Evolutionary conservation across 2,329 filamentous ascomycete species (phyloP).

Genomic region (Didymella segeticola): DNA sequence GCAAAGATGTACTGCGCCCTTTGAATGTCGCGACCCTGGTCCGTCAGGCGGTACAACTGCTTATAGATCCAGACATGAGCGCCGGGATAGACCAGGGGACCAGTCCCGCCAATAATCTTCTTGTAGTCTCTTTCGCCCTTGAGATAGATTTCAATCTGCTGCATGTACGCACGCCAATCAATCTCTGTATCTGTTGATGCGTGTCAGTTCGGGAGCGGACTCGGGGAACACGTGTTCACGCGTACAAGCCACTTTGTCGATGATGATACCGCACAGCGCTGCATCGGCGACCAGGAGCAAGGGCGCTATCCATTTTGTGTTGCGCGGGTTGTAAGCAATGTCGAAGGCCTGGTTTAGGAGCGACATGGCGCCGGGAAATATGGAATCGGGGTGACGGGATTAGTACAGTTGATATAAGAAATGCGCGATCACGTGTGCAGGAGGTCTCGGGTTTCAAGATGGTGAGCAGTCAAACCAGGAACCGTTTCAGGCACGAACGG

Average conservation of each 20-base stretch:
- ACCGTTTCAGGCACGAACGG: constrained; percentile 35
- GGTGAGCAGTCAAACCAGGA: constrained; percentile 28
- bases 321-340: constrained; percentile 60
- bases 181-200: constrained; percentile 83
- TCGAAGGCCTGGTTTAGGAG: constrained; percentile 43
- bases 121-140: constrained; percentile 88
- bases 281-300: constrained; percentile 74
- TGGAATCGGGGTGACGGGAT: constrained; percentile 19
- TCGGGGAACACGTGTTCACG: constrained; percentile 31
- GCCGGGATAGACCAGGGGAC: constrained; percentile 93
- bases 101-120: constrained; percentile 84
- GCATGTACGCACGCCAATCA: constrained; percentile 97
- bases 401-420: constrained; percentile 30
- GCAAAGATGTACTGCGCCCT: constrained; percentile 86
- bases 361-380: constrained; percentile 32
- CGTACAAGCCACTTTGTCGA: constrained; percentile 85
- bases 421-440: constrained; percentile 31
- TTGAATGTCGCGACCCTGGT: constrained; percentile 75
- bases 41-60: constrained; percentile 77
- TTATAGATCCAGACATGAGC: constrained; percentile 93
- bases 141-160: constrained; percentile 82
- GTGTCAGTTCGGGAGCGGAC: background rate
- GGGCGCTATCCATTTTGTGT: constrained; percentile 69
- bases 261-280: constrained; percentile 73
- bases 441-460: constrained; percentile 31